Evolutionary conservation across 208 protist genomes (phyloP).

Genomic region (Paratrypanosoma confusum): DNA sequence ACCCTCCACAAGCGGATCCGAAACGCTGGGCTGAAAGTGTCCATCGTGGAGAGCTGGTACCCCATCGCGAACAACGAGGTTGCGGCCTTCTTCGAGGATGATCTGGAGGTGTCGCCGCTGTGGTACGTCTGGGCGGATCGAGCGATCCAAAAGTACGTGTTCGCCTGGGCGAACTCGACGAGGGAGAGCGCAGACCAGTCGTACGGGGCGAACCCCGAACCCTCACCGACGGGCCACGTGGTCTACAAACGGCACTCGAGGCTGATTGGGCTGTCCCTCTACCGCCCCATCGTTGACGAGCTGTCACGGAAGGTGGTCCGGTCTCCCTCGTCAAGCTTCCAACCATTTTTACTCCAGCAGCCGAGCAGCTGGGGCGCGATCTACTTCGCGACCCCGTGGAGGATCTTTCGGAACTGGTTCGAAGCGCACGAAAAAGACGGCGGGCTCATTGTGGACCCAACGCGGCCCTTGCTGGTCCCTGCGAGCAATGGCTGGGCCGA

Average conservation of each 20-base stretch:
- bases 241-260: no score
- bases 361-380: conserved; percentile 26
- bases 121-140: conserved; percentile 44
- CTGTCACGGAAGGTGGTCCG: conserved; percentile 2
- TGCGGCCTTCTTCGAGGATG: conserved; percentile 40
- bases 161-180: background rate
- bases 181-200: conserved; percentile 2
- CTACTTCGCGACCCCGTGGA: conserved; percentile 19
- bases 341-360: conserved; percentile 23
- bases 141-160: conserved; percentile 20
- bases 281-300: conserved; percentile 21
- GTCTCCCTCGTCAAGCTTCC: conserved; percentile 2
- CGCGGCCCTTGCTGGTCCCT: background rate
- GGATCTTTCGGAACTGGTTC: conserved; percentile 17
- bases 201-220: background rate
- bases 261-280: conserved; percentile 19
- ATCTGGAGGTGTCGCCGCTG: conserved; percentile 18
- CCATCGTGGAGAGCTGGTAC: conserved; percentile 39
- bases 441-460: background rate
- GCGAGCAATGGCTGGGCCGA: conserved; percentile 15
- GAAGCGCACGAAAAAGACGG: conserved; percentile 5
- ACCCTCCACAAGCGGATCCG: conserved; percentile 20
- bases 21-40: conserved; percentile 5
- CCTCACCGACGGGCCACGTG: no score
- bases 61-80: conserved; percentile 40